Evolutionary conservation across 331 rosid species (phyloP), one percentile per base, ranked within the genome.

Genomic region (Rosa hybrid): DNA sequence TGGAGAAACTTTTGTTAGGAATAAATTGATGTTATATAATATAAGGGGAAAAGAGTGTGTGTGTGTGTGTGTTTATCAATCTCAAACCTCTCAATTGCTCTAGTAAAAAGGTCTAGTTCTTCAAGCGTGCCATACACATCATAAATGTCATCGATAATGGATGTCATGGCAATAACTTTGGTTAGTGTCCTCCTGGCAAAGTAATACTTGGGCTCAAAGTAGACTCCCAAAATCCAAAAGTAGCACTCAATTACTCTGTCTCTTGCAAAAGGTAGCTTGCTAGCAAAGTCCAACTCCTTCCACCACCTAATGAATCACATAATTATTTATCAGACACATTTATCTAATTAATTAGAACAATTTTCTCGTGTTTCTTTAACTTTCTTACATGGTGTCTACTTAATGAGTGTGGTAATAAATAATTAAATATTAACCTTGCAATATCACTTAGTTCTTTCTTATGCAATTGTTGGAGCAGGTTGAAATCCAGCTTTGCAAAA

Each of bases 61-160:
- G 34, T 30, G 34, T 30, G 34, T 30, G 34, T 30, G 34, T 30
- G 34, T 30, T 27, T 27, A 2, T 62, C 68, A 62, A 23, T 65
- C 44, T 27, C 63, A 64, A 48, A 87, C 93, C 88, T 89, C 7
- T 78, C 17, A 9, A 86, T 46, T 57, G 88, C 86, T 8, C 68
- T 17, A 1, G 91, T 88, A 67, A 90, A 81, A 27, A 83, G 80
- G 11, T 81, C 65, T n/a, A 90, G 82, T 65, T 90, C 94, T 68
- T 90, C 87, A 60, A 82, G 2, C 25, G 88, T 85, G 41, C 86
- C 94, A 5, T 51, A 86, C 2, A 72, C 86, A 75, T 90, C 94
- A 65, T 86, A 90, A 3, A 85, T 86, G 49, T 90, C 94, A 78
- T 90, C 90, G 16, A 88, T n/a, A 25, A 82, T 42, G 13, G 85